Base-by-base conservation (phyloP, 768 basidiomycete species). In the Coprinellus micaceus region DNA sequence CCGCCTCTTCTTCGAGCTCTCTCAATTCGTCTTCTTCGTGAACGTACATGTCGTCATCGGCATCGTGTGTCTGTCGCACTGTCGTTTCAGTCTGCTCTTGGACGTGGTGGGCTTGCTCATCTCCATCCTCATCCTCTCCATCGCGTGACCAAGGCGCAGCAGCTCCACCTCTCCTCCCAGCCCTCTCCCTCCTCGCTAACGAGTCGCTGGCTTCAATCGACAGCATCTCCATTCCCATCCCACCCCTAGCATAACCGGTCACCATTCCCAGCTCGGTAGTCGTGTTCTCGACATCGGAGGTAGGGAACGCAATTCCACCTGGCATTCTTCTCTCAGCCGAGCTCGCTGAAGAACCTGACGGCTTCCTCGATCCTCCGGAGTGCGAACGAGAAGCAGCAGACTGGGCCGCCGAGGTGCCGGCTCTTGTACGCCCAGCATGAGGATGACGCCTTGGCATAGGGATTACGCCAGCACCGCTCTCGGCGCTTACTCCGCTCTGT, bases 391-490 rank as follows among this genome's bases (percentile, higher is more conserved):
- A 36, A 9, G 30, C 7, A 9, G 30, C 26, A 28, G 49, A 51
- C 30, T 9, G 15, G 15, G 28, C 69, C 15, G 66, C 44, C 1
- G 62, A 58, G 22, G 64, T 44, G 1, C 15, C n/a, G 1, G 40
- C 37, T 39, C 37, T 46, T 2, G 64, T 60, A 1, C 49, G 26
- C 21, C 43, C 52, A 26, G 52, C 25, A 47, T 66, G 66, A 9
- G 76, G 74, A 66, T 75, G 73, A 28, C 74, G 60, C 0, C 73
- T 72, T 1, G 78, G 77, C 75, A 79, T 76, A 2, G 78, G 77
- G 12, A 79, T 72, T 5, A 66, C 68, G 15, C 64, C 60, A 28
- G 62, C 60, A 21, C 47, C 59, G 24, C 54, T 28, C 33, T 4
- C 48, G 1, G 39, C 24, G 4, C 17, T 24, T 52, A 24, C 61